These are phyloP conservation scores for Ogataea allantospora DNA, from an alignment of 805 yeast species.

Conservation along the genomic window DNA sequence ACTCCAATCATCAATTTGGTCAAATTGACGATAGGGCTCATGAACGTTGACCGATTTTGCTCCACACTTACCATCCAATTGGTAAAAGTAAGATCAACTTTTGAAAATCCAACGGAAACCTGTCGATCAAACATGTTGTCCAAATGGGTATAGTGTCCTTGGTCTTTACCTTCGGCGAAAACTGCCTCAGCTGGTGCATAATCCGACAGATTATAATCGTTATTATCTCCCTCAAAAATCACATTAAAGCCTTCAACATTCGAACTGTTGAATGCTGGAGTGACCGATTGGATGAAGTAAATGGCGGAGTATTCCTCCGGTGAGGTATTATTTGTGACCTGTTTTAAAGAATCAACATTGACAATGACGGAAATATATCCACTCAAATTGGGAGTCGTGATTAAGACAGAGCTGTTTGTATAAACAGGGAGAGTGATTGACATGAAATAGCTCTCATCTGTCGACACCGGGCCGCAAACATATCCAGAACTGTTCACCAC, in stretches of 20 bases:
- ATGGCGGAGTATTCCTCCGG: constrained; percentile 38
- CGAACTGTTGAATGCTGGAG: constrained; percentile 23
- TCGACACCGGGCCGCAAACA: constrained; percentile 64
- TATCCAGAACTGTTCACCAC: constrained; percentile 45
- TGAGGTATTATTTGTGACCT: constrained; percentile 41
- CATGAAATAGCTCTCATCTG: constrained; percentile 50
- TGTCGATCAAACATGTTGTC: constrained; percentile 35
- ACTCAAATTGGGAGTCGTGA: constrained; percentile 54
- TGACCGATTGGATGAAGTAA: constrained; percentile 26
- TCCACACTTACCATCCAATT: constrained; percentile 77
- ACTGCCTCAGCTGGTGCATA: constrained; percentile 28
- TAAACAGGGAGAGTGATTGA: constrained; percentile 78
- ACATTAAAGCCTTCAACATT: constrained; percentile 37
- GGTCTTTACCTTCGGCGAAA: constrained; percentile 21
- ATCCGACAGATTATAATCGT: constrained; percentile 6
- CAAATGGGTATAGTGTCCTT: constrained; percentile 43
- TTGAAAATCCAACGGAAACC: constrained; percentile 59
- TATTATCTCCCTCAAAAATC: constrained; percentile 35
- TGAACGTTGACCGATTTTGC: constrained; percentile 57
- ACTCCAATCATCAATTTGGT: constrained; percentile 73
- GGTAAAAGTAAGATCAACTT: constrained; percentile 41
- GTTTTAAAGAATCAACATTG: constrained; percentile 42
- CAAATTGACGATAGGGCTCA: constrained; percentile 58
- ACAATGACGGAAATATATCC: constrained; percentile 69
- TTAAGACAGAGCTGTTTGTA: constrained; percentile 67